Percentiles rank a stretch among this genome's conserved stretches.
Evolutionary conservation across 306 rosid genomes (phyloP).

Genomic region (peach (Prunus persica)): DNA sequence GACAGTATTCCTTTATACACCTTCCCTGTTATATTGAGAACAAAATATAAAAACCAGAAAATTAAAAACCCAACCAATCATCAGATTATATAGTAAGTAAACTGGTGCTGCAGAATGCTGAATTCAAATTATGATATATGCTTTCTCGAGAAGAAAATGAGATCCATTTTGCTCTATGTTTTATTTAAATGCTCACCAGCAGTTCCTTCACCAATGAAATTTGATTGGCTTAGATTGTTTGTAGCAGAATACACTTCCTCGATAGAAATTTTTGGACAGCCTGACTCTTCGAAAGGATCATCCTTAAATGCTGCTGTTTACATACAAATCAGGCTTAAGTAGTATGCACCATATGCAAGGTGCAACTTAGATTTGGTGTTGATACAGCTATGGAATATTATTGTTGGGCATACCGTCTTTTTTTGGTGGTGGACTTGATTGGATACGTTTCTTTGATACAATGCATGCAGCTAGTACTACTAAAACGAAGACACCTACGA

Average conservation of each 20-base stretch:
- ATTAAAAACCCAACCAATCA: not conserved
- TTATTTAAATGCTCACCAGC: slow-evolving; percentile 28
- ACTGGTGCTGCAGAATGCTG: not conserved
- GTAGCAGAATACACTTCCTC: slow-evolving; percentile 50
- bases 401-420: slow-evolving; percentile 22
- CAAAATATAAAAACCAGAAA: not conserved
- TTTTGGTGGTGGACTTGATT: slow-evolving; percentile 20
- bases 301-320: slow-evolving; percentile 20
- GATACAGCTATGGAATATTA: not conserved
- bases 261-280: slow-evolving; percentile 36
- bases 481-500: slow-evolving; percentile 17
- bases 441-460: slow-evolving; percentile 18
- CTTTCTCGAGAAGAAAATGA: not conserved
- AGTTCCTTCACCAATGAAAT: slow-evolving; percentile 54
- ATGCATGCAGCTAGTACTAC: slow-evolving; percentile 13
- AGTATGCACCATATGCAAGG: not conserved
- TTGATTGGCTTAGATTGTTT: slow-evolving; percentile 37
- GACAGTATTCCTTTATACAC: slow-evolving; percentile 54
- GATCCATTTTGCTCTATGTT: not conserved
- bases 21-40: slow-evolving; percentile 36
- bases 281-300: slow-evolving; percentile 24
- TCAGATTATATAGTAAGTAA: not conserved
- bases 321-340: not conserved
- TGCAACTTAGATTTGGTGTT: not conserved
- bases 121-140: not conserved